Conservation (phyloP, 176 grass and related monocot genomes). For the Canna indica region DNA sequence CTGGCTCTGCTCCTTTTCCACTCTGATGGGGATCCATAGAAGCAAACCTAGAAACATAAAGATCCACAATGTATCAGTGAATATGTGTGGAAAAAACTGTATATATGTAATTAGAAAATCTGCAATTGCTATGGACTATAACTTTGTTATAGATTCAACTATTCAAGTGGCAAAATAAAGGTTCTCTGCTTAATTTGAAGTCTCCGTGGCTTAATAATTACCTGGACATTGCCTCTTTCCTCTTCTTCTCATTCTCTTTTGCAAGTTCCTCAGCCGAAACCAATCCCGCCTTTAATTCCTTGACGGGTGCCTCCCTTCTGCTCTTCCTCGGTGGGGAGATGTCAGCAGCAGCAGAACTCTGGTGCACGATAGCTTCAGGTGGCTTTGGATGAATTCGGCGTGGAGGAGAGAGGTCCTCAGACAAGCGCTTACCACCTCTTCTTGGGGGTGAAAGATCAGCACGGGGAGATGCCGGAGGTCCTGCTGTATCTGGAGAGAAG, state of each 20-base stretch:
- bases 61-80: background rate
- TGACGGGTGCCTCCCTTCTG: constrained; percentile 27
- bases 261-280: constrained; percentile 60
- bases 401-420: constrained; percentile 33
- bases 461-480: background rate
- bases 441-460: constrained; percentile 40
- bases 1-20: constrained; percentile 69
- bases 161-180: constrained; percentile 15
- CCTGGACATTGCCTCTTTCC: constrained; percentile 54
- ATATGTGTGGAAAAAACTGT: background rate
- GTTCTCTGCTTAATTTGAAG: background rate
- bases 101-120: background rate
- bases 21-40: constrained; percentile 47
- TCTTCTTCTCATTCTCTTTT: constrained; percentile 60
- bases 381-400: background rate
- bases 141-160: too few species aligned
- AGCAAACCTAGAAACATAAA: constrained; percentile 47
- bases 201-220: constrained; percentile 23
- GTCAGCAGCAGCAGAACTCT: constrained; percentile 13
- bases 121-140: background rate
- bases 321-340: constrained; percentile 51
- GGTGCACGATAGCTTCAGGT: background rate
- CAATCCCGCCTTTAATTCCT: constrained; percentile 40
- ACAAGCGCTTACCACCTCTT: constrained; percentile 31
- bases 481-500: background rate